Base-by-base conservation (phyloP, 768 basidiomycete genomes). In the Amanita inopinata region DNA sequence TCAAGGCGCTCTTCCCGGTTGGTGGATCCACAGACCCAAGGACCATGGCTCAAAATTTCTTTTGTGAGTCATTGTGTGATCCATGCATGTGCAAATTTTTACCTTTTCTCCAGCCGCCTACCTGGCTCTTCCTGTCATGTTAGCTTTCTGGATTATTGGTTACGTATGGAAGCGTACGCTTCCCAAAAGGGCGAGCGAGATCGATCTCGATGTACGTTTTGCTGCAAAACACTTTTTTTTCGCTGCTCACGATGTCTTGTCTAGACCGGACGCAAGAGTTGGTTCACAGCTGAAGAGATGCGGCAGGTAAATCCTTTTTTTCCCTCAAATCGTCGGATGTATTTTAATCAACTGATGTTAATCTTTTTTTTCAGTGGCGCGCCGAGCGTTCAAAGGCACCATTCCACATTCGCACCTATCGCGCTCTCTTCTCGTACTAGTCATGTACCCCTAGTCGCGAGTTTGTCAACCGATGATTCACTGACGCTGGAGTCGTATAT, bases 221-320 rank as follows among this genome's bases (percentile, higher is more conserved):
- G 17, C 27, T 20, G 15, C 24, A 2, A 37, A 18, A 22, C 11
- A 6, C 19, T 19, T 7, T 12, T 11, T 14, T 9, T 41, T 40
- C 14, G 15, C 30, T 15, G 1, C 25, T 6, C 32, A 42, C 4
- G 33, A 10, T 40, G 7, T 40, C 8, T 40, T 20, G 8, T 46
- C 19, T 23, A 17, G 61, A 57, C 67, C 48, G 67, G 66, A 33
- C 65, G 68, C 44, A 70, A 69, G 59, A 64, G 63, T 50, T 70
- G 68, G 68, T 54, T 66, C 19, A 70, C 67, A 3, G 67, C 61
- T 2, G 64, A 65, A 39, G 63, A 70, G 48, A 69, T 70, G 68
- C 57, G 63, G 12, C 17, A 66, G 61, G n/a, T n/a, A n/a, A n/a
- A n/a, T n/a, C n/a, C n/a, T n/a, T n/a, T n/a, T n/a, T n/a, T n/a